phyloP scores from a whole-genome alignment of 1,284 basidiomycete species.

The Mycena sp. region DNA sequence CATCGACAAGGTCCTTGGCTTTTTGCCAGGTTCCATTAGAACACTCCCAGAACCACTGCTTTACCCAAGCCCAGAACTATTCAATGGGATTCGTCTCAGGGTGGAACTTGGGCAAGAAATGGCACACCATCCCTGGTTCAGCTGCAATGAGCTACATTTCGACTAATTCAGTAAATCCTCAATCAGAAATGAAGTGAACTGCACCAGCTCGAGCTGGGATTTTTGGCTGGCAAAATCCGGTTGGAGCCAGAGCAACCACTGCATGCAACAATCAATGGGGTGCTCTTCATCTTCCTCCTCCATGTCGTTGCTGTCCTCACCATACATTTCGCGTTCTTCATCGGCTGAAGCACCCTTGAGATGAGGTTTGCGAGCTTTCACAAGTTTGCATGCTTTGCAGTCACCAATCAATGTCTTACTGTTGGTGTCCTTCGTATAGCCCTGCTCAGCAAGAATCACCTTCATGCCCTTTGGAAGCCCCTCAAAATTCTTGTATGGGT shows the following conservation, averaged over 20 bases:
- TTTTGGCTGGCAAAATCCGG: slow-evolving; percentile 11
- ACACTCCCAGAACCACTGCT: no score
- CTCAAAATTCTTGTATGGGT: no score
- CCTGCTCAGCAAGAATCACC: no score
- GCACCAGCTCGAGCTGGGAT: slow-evolving; percentile 7
- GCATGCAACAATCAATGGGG: slow-evolving; percentile 17
- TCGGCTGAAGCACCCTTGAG: slow-evolving; percentile 1
- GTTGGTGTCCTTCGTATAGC: no score
- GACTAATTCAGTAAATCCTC: not conserved
- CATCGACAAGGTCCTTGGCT: no score
- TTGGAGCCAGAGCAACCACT: slow-evolving; percentile 2
- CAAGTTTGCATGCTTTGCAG: no score
- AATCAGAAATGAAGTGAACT: not conserved
- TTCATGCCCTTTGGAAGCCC: no score
- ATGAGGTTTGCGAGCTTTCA: slow-evolving; percentile 13
- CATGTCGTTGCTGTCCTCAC: not conserved
- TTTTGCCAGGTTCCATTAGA: no score
- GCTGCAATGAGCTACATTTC: not conserved
- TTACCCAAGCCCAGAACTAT: slow-evolving; percentile 15
- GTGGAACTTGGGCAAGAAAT: slow-evolving; percentile 17
- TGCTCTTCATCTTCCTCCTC: slow-evolving; percentile 10
- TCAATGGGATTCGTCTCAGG: slow-evolving; percentile 15
- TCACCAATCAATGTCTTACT: no score
- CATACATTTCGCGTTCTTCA: not conserved
- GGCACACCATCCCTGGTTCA: no score